Evolutionary conservation across 805 yeast genomes (phyloP).

Genomic region (Candida vaughaniae): DNA sequence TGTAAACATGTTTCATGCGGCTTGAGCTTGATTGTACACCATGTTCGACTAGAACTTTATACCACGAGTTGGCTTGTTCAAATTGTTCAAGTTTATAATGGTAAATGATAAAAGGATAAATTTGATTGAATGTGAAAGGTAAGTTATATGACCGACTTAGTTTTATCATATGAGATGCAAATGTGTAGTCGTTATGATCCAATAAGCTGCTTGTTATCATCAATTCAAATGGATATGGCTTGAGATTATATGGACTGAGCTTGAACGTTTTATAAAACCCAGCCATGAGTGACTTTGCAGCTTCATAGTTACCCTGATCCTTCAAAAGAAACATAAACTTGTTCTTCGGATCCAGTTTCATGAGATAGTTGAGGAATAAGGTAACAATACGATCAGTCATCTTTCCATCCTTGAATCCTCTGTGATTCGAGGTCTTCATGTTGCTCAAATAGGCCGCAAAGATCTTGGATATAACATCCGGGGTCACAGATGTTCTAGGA

Average conservation of each 20-base stretch:
- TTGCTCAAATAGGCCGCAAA: conserved; percentile 18
- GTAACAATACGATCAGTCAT: conserved; percentile 11
- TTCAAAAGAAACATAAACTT: conserved; percentile 16
- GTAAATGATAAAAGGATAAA: conserved; percentile 37
- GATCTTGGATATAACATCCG: conserved; percentile 14
- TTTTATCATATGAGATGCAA: conserved; percentile 31
- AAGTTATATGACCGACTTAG: conserved; percentile 22
- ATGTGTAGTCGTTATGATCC: conserved; percentile 31
- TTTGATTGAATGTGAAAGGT: conserved; percentile 40
- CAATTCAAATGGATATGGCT: conserved; percentile 27
- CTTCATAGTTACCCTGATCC: conserved; percentile 16
- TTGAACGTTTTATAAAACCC: conserved; percentile 20
- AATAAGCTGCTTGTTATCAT: conserved; percentile 29
- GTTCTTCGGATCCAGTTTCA: conserved; percentile 20
- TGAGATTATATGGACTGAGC: conserved; percentile 11
- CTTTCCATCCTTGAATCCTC: not conserved
- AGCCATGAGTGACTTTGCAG: conserved; percentile 26
- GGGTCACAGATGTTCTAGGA: conserved; percentile 16
- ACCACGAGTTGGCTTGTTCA: conserved; percentile 37
- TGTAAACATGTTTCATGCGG: conserved; percentile 27
- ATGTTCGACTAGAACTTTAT: conserved; percentile 27
- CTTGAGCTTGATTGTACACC: conserved; percentile 30
- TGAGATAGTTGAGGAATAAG: conserved; percentile 24
- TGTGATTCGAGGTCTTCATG: not conserved
- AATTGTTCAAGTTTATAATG: conserved; percentile 31